These are phyloP conservation scores for Fusarium udum DNA, from an alignment of 2,329 filamentous ascomycete genomes.

Conservation along the genomic window DNA sequence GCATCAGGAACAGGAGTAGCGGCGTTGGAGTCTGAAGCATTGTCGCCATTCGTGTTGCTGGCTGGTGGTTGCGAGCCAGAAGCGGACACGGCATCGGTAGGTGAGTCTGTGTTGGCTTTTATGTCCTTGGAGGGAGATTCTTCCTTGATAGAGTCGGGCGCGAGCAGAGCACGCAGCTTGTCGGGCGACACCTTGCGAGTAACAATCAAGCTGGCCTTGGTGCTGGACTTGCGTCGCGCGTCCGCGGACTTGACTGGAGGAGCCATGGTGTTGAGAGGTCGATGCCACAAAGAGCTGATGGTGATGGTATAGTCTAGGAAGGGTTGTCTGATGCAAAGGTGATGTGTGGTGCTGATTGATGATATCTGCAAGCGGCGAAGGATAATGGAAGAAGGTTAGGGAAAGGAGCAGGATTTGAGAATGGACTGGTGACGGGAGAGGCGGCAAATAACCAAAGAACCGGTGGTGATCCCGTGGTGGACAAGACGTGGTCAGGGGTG, in stretches of 20 bases:
- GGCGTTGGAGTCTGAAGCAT: slow-evolving; percentile 67
- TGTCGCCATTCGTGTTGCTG: slow-evolving; percentile 61
- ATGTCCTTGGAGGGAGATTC: slow-evolving; percentile 53
- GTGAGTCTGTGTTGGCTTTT: slow-evolving; percentile 56
- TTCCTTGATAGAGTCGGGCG: slow-evolving; percentile 55
- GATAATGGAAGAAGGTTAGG: slow-evolving; percentile 16
- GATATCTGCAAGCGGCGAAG: slow-evolving; percentile 16
- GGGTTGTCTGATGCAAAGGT: slow-evolving; percentile 4
- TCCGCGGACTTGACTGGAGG: slow-evolving; percentile 48
- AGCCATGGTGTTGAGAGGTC: slow-evolving; percentile 44
- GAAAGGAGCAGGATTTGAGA: slow-evolving; percentile 35
- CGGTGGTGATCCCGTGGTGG: slow-evolving; percentile 44
- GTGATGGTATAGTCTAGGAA: slow-evolving; percentile 13
- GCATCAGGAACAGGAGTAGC: slow-evolving; percentile 66
- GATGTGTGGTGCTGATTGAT: slow-evolving; percentile 1
- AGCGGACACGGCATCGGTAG: slow-evolving; percentile 52
- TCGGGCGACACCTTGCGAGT: slow-evolving; percentile 63
- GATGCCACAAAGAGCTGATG: slow-evolving; percentile 22
- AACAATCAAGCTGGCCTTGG: slow-evolving; percentile 54
- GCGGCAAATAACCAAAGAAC: slow-evolving; percentile 41
- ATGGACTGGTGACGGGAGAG: slow-evolving; percentile 41
- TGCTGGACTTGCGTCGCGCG: slow-evolving; percentile 51
- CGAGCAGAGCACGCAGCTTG: slow-evolving; percentile 61
- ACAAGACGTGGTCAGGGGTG: slow-evolving; percentile 45
- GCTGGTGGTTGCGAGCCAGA: slow-evolving; percentile 44